phyloP scores from a whole-genome alignment of 2,329 filamentous ascomycete species.

The Aspergillus aculeatinus region DNA sequence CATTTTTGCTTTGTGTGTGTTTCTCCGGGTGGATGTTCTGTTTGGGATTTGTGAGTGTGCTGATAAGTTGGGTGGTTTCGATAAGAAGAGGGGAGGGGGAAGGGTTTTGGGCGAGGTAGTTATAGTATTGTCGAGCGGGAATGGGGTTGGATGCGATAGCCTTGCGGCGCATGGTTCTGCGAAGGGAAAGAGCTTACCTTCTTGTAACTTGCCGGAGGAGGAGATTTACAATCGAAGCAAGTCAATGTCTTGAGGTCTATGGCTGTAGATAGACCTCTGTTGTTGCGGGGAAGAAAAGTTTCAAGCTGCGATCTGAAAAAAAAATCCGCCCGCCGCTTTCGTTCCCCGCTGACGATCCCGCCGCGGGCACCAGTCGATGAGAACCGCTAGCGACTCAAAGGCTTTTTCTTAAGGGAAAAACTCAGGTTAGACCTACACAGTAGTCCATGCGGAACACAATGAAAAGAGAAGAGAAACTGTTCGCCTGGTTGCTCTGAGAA shows the following conservation, averaged over 20 bases:
- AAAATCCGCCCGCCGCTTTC: slow-evolving; percentile 32
- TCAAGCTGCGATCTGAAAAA: slow-evolving; percentile 24
- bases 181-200: background rate
- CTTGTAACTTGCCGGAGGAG: background rate
- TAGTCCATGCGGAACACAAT: background rate
- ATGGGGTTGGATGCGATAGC: no score
- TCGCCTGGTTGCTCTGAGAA: slow-evolving; percentile 29
- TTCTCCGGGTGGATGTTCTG: background rate
- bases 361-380: background rate
- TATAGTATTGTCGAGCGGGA: background rate
- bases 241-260: no score
- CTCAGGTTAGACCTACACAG: background rate
- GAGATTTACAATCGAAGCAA: background rate
- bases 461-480: slow-evolving; percentile 36
- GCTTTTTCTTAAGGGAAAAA: background rate
- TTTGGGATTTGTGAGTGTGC: background rate
- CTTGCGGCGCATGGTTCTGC: background rate
- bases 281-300: background rate
- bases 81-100: background rate
- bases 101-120: background rate
- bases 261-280: background rate
- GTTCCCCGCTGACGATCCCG: slow-evolving; percentile 22
- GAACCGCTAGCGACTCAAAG: no score
- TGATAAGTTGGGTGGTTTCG: background rate
- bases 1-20: background rate